phyloP scores from a whole-genome alignment of 2,329 filamentous ascomycete species.

The Neoscytalidium dimidiatum region DNA sequence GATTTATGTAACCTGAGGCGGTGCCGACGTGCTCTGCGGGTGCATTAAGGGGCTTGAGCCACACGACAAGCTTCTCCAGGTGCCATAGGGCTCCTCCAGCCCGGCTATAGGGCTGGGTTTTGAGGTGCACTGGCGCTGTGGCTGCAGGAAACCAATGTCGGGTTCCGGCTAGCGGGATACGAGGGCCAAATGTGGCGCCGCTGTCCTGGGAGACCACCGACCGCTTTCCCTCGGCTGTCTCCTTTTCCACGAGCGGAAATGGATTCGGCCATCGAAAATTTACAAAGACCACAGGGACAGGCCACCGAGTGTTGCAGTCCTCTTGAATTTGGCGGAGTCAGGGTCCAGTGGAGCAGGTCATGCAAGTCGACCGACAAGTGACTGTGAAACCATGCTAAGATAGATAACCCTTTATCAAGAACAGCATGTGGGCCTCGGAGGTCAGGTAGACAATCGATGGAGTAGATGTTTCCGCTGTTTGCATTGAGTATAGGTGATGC shows the following conservation, averaged over 20 bases:
- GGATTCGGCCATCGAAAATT: not conserved
- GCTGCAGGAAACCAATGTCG: conserved; percentile 9
- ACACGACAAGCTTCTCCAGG: conserved; percentile 3
- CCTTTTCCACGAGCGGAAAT: not conserved
- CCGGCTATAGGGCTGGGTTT: conserved; percentile 1
- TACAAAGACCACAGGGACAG: not conserved
- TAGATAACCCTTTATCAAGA: too few species aligned
- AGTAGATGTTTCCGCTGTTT: too few species aligned
- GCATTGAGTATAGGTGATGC: too few species aligned
- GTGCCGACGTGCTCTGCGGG: not conserved
- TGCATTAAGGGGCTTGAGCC: conserved; percentile 13
- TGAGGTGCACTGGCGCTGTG: conserved; percentile 14
- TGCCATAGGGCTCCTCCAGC: not conserved
- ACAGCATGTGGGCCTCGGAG: too few species aligned
- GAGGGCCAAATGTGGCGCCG: not conserved
- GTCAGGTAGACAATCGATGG: too few species aligned
- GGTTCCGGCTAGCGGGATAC: not conserved
- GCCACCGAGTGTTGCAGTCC: too few species aligned
- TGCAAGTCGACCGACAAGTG: too few species aligned
- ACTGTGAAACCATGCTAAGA: too few species aligned
- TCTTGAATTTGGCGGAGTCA: too few species aligned
- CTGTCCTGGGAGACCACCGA: not conserved
- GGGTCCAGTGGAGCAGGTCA: too few species aligned
- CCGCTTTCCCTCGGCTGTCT: not conserved
- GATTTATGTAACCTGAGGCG: conserved; percentile 9